Conservation (phyloP, 1,284 basidiomycete species). For the Phaffia rhodozyma region DNA sequence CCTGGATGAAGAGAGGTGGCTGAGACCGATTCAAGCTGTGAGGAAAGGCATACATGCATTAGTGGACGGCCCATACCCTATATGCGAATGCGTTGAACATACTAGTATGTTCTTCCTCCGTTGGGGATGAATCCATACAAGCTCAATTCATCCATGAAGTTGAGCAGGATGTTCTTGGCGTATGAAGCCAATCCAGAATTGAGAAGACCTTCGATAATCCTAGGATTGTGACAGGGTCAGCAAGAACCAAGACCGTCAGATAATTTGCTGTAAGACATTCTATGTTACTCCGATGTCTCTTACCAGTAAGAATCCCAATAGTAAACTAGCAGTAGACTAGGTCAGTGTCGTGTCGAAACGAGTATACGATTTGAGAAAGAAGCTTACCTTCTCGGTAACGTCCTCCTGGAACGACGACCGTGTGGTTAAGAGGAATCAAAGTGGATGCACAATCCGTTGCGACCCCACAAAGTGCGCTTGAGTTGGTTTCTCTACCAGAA, state of each 20-base stretch:
- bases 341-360: not conserved
- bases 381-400: constrained; percentile 39
- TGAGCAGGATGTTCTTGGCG: constrained; percentile 64
- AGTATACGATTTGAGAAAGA: not conserved
- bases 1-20: constrained; percentile 72
- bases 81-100: not conserved
- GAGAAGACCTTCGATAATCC: constrained; percentile 74
- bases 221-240: no score
- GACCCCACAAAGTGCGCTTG: constrained; percentile 49
- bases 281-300: no score
- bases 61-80: not conserved
- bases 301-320: constrained; percentile 67
- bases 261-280: no score
- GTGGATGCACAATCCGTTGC: constrained; percentile 58
- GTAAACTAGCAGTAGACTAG: constrained; percentile 36
- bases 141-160: constrained; percentile 85
- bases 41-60: constrained; percentile 10
- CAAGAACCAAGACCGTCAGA: no score
- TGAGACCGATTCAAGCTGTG: constrained; percentile 68
- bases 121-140: constrained; percentile 76
- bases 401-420: constrained; percentile 76
- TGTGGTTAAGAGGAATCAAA: constrained; percentile 77
- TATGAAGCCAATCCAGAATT: constrained; percentile 61
- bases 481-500: constrained; percentile 49
- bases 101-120: constrained; percentile 64